Percentiles rank a stretch among this genome's conserved stretches.
phyloP scores from a whole-genome alignment of 208 protist genomes.

The Acanthamoeba divionensis region DNA sequence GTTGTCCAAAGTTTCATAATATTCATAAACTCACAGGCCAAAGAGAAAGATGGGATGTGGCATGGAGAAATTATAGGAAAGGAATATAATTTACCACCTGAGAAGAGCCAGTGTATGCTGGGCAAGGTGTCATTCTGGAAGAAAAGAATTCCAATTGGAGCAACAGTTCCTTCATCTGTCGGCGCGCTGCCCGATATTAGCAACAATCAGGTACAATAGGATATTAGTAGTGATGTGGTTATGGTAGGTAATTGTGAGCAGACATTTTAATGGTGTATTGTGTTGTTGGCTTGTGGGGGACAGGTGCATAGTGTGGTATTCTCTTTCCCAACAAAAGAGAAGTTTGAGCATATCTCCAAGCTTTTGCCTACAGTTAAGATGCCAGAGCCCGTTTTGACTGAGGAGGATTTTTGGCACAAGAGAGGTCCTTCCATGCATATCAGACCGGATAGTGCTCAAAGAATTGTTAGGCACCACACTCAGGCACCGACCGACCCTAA shows the following conservation, averaged over 20 bases:
- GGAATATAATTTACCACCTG: too few relatives aligned
- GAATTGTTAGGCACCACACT: background rate
- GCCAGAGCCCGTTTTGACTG: background rate
- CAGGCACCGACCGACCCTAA: background rate
- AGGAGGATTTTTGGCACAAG: background rate
- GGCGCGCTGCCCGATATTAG: background rate
- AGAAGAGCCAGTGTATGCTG: too few relatives aligned
- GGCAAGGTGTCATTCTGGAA: background rate
- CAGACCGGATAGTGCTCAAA: background rate
- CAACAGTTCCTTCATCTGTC: background rate
- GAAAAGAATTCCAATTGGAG: slow-evolving; percentile 29
- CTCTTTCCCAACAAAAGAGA: too few relatives aligned
- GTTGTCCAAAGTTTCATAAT: too few relatives aligned
- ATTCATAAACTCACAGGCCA: too few relatives aligned
- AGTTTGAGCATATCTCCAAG: background rate
- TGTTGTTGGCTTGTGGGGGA: too few relatives aligned
- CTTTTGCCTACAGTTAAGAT: background rate
- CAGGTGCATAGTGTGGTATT: too few relatives aligned
- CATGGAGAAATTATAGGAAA: too few relatives aligned
- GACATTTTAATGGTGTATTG: too few relatives aligned
- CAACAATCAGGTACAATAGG: slow-evolving; percentile 12
- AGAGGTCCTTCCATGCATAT: background rate
- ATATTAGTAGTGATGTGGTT: too few relatives aligned
- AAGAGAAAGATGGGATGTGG: too few relatives aligned
- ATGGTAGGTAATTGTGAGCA: too few relatives aligned